Percentiles rank a stretch among this genome's conserved stretches.
phyloP scores from a whole-genome alignment of 306 rosid species.

The Castanea crenata region DNA sequence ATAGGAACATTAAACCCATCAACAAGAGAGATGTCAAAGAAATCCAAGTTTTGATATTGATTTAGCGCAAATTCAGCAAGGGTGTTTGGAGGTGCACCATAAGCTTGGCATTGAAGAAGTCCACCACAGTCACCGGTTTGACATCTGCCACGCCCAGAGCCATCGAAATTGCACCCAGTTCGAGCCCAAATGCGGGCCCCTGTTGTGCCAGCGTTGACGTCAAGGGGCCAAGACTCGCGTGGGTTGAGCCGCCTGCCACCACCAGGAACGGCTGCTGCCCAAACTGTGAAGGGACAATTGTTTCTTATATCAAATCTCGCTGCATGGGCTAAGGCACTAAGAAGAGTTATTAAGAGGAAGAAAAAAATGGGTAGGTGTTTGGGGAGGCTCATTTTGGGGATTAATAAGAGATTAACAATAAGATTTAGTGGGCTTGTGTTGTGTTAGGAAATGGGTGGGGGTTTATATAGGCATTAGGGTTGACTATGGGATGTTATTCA shows the following conservation, averaged over 20 bases:
- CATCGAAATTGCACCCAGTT: slow-evolving; percentile 61
- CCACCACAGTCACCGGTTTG: slow-evolving; percentile 61
- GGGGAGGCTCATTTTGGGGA: slow-evolving; percentile 8
- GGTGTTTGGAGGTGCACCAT: slow-evolving; percentile 56
- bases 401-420: not conserved
- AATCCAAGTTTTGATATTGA: slow-evolving; percentile 40
- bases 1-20: too few relatives aligned
- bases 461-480: slow-evolving; percentile 13
- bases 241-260: slow-evolving; percentile 47
- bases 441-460: not conserved
- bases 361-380: slow-evolving; percentile 5
- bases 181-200: slow-evolving; percentile 71
- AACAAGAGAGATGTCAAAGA: slow-evolving; percentile 51
- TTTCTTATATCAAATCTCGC: slow-evolving; percentile 44
- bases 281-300: slow-evolving; percentile 47
- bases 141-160: slow-evolving; percentile 43
- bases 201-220: slow-evolving; percentile 26
- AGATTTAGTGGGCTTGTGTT: not conserved
- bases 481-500: not conserved
- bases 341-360: slow-evolving; percentile 16
- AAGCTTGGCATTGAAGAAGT: slow-evolving; percentile 36
- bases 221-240: slow-evolving; percentile 39
- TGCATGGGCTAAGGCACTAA: slow-evolving; percentile 17
- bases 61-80: slow-evolving; percentile 52
- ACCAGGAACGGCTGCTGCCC: slow-evolving; percentile 55